phyloP scores from a whole-genome alignment of 2,329 filamentous ascomycete species.

The Scolecobasidium constrictum region DNA sequence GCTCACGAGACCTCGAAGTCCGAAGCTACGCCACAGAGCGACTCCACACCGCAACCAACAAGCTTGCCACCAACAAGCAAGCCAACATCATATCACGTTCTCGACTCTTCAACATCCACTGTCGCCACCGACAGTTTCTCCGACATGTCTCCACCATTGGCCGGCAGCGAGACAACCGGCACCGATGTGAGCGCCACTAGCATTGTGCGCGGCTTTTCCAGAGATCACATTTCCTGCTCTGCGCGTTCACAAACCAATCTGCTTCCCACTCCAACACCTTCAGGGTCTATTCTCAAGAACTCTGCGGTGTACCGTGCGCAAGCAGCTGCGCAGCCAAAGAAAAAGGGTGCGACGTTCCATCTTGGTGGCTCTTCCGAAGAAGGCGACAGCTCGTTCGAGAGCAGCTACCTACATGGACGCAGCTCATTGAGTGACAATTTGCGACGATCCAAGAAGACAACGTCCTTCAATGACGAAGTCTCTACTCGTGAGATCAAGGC shows the following conservation, averaged over 20 bases:
- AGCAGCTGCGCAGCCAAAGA: slow-evolving; percentile 36
- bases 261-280: slow-evolving; percentile 30
- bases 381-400: slow-evolving; percentile 67
- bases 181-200: slow-evolving; percentile 53
- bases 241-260: slow-evolving; percentile 50
- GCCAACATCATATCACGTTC: slow-evolving; percentile 32
- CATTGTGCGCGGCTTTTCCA: slow-evolving; percentile 78
- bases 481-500: slow-evolving; percentile 51
- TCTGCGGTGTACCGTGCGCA: slow-evolving; percentile 15
- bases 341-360: slow-evolving; percentile 59
- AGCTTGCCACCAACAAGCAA: slow-evolving; percentile 28
- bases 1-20: slow-evolving; percentile 1
- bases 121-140: slow-evolving; percentile 30
- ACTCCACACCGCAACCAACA: slow-evolving; percentile 22
- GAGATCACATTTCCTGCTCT: slow-evolving; percentile 59
- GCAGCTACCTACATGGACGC: slow-evolving; percentile 23
- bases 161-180: slow-evolving; percentile 53
- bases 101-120: slow-evolving; percentile 50
- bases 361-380: slow-evolving; percentile 76
- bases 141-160: slow-evolving; percentile 28
- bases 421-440: slow-evolving; percentile 46
- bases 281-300: slow-evolving; percentile 51
- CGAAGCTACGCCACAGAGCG: slow-evolving; percentile 14
- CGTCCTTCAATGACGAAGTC: slow-evolving; percentile 72
- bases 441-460: slow-evolving; percentile 46